Conservation (phyloP, 2,329 filamentous ascomycete genomes). For the Tolypocladium tropicale region DNA sequence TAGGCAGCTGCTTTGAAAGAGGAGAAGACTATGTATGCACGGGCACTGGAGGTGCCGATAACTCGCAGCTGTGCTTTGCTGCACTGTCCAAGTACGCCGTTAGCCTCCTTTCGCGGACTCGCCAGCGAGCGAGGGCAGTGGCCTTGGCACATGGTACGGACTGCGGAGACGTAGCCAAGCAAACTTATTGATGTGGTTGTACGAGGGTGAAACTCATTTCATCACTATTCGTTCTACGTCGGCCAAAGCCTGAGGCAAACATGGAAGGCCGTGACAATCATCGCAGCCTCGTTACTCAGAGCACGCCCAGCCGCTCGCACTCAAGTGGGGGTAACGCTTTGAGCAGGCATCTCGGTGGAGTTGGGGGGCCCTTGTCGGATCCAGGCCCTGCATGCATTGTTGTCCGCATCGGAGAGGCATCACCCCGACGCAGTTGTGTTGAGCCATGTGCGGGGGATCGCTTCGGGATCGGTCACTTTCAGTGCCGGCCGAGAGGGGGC, state of each 20-base stretch:
- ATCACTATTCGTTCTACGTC: too few relatives aligned
- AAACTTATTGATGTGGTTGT: too few relatives aligned
- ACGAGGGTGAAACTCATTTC: too few relatives aligned
- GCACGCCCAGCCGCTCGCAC: too few relatives aligned
- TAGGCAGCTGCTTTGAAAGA: background rate
- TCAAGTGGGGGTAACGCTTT: too few relatives aligned
- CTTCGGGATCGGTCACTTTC: background rate
- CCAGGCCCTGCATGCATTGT: background rate
- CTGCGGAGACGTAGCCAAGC: too few relatives aligned
- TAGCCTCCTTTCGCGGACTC: too few relatives aligned
- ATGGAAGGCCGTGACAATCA: too few relatives aligned
- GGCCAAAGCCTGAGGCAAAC: too few relatives aligned
- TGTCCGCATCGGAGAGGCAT: background rate
- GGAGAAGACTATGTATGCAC: background rate
- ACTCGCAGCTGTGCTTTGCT: background rate
- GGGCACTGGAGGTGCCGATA: background rate
- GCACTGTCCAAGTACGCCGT: background rate
- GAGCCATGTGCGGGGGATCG: background rate
- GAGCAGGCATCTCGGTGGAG: too few relatives aligned
- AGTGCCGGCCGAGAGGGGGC: background rate
- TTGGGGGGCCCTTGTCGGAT: background rate
- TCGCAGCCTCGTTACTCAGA: background rate
- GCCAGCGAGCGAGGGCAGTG: too few relatives aligned
- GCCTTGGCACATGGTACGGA: too few relatives aligned
- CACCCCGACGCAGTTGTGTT: background rate